Evolutionary conservation across 306 rosid species (phyloP).

Genomic region (Cicer arietinum): DNA sequence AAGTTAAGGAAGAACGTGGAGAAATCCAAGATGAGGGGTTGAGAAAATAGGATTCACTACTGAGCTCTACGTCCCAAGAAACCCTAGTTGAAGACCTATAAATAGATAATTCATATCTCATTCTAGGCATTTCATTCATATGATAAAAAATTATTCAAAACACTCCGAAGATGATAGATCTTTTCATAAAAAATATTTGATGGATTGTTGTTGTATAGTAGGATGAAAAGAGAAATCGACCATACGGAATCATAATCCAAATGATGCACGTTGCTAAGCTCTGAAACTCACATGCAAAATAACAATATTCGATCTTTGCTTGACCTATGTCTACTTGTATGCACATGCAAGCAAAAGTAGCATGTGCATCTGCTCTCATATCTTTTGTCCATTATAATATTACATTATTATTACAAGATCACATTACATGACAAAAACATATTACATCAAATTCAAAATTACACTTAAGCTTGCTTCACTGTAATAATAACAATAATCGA

Average conservation of each 20-base stretch:
- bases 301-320: constrained; percentile 31
- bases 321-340: constrained; percentile 46
- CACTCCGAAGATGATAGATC: too few species aligned
- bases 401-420: neutral
- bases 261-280: constrained; percentile 42
- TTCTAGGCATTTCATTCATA: too few species aligned
- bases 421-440: constrained; percentile 40
- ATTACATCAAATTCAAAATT: constrained; percentile 43
- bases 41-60: too few species aligned
- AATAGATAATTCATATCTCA: too few species aligned
- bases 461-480: constrained; percentile 41
- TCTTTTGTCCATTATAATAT: constrained; percentile 35
- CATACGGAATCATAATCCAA: constrained; percentile 46
- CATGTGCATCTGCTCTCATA: constrained; percentile 28
- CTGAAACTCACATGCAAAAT: constrained; percentile 54
- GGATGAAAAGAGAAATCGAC: constrained; percentile 3
- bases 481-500: neutral
- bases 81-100: too few species aligned
- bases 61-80: too few species aligned
- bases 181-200: neutral
- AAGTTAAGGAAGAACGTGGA: too few species aligned
- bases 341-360: constrained; percentile 41
- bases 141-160: too few species aligned
- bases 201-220: constrained; percentile 22
- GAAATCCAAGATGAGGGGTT: too few species aligned